Percentiles rank a stretch among this genome's conserved stretches.
Conservation (phyloP, 2,329 filamentous ascomycete species). For the Thermoascus crustaceus region DNA sequence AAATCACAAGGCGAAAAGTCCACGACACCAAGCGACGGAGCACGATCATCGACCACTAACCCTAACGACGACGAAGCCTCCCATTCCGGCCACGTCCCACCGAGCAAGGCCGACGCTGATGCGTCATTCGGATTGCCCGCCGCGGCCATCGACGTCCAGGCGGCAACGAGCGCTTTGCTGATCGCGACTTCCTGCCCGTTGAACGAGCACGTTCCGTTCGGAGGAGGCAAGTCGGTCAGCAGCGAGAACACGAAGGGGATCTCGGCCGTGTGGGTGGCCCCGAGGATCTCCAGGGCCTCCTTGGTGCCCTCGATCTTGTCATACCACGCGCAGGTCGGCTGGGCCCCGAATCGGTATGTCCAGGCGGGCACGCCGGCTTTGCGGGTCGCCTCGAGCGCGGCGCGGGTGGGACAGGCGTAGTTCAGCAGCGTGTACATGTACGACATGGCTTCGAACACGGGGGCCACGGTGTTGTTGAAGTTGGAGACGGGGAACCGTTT, state of each 20-base stretch:
- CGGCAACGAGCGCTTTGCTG: slow-evolving; percentile 12
- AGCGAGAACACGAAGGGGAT: slow-evolving; percentile 9
- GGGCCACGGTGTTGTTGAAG: slow-evolving; percentile 6
- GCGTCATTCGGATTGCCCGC: slow-evolving; percentile 11
- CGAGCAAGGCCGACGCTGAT: too few species aligned
- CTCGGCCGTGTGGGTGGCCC: slow-evolving; percentile 9
- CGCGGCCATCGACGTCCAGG: slow-evolving; percentile 16
- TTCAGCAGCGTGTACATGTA: slow-evolving; percentile 12
- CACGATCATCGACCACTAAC: too few species aligned
- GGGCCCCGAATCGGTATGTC: slow-evolving; percentile 16
- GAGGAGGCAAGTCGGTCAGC: slow-evolving; percentile 4
- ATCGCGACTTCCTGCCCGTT: slow-evolving; percentile 8
- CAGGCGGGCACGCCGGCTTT: slow-evolving; percentile 11
- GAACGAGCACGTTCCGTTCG: slow-evolving; percentile 8
- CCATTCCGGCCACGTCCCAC: too few species aligned
- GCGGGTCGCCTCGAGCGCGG: too few species aligned
- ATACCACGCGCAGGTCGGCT: slow-evolving; percentile 14
- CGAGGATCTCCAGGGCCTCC: slow-evolving; percentile 1
- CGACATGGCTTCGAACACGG: slow-evolving; percentile 11
- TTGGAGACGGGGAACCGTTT: slow-evolving; percentile 10
- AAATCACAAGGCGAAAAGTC: too few species aligned
- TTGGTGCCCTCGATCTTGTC: slow-evolving; percentile 2
- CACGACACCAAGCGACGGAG: too few species aligned
- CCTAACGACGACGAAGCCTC: too few species aligned
- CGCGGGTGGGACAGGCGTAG: slow-evolving; percentile 5